Evolutionary conservation across 2,329 filamentous ascomycete genomes (phyloP), one percentile per base, ranked within the genome.

Genomic region (Diaporthe amygdali): DNA sequence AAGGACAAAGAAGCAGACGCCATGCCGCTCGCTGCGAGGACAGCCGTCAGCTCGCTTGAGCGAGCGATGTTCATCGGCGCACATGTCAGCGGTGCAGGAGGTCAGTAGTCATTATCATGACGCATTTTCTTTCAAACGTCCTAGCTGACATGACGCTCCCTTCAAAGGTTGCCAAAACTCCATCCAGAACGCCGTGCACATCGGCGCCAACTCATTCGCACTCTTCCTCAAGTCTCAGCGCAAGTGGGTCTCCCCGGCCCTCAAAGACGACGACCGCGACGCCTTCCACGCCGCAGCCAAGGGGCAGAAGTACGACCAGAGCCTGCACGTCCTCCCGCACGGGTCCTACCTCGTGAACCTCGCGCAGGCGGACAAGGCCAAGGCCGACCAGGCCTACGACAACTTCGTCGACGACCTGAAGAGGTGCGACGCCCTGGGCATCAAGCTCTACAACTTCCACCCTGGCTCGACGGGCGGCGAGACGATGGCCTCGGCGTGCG

Each of bases 341-440:
- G 96, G 96, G 41, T 97, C 94, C 1, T 99, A 99, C 80, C 92
- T 99, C 9, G 95, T 99, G 78, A 99, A 99, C 79, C 90, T 99
- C 7, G 96, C 96, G 0, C 94, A 97, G 78, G 87, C 91, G 5
- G 95, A 98, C 77, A 81, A 89, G 32, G 88, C 87, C 47, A 97
- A 97, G 80, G 94, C 95, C 2, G 88, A 90, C 66, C 95, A 98
- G 83, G 95, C 95, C 1, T 98, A 97, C 79, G 87, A 85, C 47
- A 90, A 91, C 70, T 99, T 99, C 81, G 78, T 97, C 20, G 95
- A 99, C 76, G 96, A 99, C 80, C 86, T 99, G 1, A 84, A 89
- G 64, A 91, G 96, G 12, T 98, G 96, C 81, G 93, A 97, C 78
- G 87, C 88, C 55, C 89, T 99, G 0, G 94, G 95, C 1, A 97